Evolutionary conservation across 2,329 filamentous ascomycete genomes (phyloP).

Genomic region (Claviceps quebecensis): DNA sequence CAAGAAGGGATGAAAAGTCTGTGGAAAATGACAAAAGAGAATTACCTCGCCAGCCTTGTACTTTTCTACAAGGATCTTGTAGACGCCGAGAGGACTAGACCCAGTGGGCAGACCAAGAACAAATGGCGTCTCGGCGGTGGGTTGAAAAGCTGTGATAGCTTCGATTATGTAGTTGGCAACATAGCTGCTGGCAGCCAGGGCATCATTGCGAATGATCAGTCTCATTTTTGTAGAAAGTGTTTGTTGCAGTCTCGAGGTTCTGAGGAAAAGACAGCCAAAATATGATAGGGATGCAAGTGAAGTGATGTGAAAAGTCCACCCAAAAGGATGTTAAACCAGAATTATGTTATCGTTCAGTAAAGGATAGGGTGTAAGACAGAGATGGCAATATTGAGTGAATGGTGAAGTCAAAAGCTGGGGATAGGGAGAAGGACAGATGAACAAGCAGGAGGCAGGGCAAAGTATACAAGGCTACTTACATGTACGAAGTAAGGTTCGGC

Average conservation of each 20-base stretch:
- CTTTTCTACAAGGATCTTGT: conserved; percentile 58
- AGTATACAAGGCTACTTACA: neutral
- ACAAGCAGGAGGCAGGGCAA: neutral
- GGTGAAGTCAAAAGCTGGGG: neutral
- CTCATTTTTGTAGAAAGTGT: conserved; percentile 40
- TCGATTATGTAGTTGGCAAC: conserved; percentile 74
- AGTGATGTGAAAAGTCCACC: neutral
- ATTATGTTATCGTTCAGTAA: neutral
- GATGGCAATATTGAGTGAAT: neutral
- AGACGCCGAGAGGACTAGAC: conserved; percentile 65
- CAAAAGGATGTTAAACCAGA: neutral
- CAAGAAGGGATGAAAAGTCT: neutral
- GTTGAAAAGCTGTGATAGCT: conserved; percentile 64
- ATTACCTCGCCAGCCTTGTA: conserved; percentile 49
- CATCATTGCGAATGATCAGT: conserved; percentile 68
- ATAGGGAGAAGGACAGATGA: neutral
- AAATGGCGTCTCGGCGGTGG: conserved; percentile 59
- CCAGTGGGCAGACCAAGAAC: conserved; percentile 75
- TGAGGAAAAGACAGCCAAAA: neutral
- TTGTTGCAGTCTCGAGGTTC: conserved; percentile 7
- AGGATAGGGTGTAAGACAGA: neutral
- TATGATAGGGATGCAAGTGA: neutral
- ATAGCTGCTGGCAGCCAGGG: conserved; percentile 54
- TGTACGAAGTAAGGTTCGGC: neutral
- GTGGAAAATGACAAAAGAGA: neutral